Base-by-base conservation (phyloP, 2,329 filamentous ascomycete genomes). In the Ustilaginoidea virens region DNA sequence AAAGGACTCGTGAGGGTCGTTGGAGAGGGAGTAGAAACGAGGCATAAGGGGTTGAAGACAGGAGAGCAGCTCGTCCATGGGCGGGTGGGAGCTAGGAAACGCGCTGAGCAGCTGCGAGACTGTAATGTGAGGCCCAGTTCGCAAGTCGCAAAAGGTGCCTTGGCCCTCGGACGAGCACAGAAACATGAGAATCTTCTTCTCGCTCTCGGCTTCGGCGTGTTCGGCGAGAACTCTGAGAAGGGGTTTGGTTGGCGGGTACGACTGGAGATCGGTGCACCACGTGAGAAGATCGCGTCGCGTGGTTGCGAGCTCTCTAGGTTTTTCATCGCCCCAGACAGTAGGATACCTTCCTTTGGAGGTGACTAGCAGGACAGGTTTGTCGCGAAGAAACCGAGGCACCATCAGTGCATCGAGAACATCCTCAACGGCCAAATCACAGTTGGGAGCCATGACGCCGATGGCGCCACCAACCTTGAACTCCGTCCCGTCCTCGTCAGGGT, bases 401-500 rank as follows among this genome's bases (percentile, higher is more conserved):
- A 80, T 66, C 12, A 98, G 71, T 15, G 78, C 61, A 45, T 94
- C 74, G 39, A 98, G 70, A 22, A 96, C 61, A 36, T 90, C 77
- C 11, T 94, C 80, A 1, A 98, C 86, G 5, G 79, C 61, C 2
- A 63, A 58, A 7, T 71, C 58, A 30, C 82, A 75, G 46, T 96
- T 98, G 31, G 85, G 85, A 1, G 87, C 86, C 48, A 81, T 83
- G 33, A 98, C 72, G 22, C 90, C 90, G 51, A 98, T 87, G 30
- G 90, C 90, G 31, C 90, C 90, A 33, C 90, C 90, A 12, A 98
- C 90, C 48, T 87, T 86, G 65, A 96, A 98, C 48, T 96, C 90
- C 5, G 86, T 74, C 28, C 69, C 66, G 30, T 80, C 79, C 56
- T 92, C 83, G 13, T 73, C 69, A 0, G 90, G 85, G 44, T 98